Base-by-base conservation (phyloP, 2,329 filamentous ascomycete genomes). In the Madurella fahalii region DNA sequence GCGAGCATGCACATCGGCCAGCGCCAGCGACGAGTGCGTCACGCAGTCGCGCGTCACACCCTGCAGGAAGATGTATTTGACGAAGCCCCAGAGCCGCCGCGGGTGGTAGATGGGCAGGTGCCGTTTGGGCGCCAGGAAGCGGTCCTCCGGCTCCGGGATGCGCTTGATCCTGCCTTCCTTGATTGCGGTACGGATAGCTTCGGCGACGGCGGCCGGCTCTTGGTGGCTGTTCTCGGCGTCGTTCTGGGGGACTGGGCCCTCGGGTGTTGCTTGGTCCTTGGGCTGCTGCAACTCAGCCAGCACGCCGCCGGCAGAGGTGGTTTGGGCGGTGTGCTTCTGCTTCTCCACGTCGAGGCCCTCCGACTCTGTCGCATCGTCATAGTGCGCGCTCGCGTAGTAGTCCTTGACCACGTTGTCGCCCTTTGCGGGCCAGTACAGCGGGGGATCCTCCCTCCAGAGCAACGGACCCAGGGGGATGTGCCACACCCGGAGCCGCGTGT, bases 1-100 rank as follows among this genome's bases (percentile, higher is more conserved):
- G 69, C 71, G 16, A 18, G 32, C 17, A 16, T 43, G 40, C 2
- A 43, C 40, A n/a, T n/a, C n/a, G n/a, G n/a, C n/a, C n/a, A n/a
- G n/a, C n/a, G n/a, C n/a, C n/a, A n/a, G n/a, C n/a, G 40, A 43
- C 3, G 2, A 2, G 40, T 43, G 40, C 17, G 40, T 20, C 2
- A 43, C 40, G 40, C 40, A 43, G 17, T 43, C 40, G 7, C 40
- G 40, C 2, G 40, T 43, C 2, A 43, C 40, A 11, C 40, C 40
- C 13, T 43, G 40, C 2, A 43, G 40, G 4, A 43, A 16, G 4
- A 8, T 16, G 40, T 20, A 43, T 16, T 20, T 16, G 11, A 25
- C 12, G 12, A 4, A 43, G 8, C 17, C 40, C 40, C 11, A 20
- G 4, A 43, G 2, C 16, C 40, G 40, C 40, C 17, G 4, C 2